Percentiles rank a stretch among this genome's conserved stretches.
phyloP scores from a whole-genome alignment of 1,284 basidiomycete genomes.

The Inonotus obliquus region DNA sequence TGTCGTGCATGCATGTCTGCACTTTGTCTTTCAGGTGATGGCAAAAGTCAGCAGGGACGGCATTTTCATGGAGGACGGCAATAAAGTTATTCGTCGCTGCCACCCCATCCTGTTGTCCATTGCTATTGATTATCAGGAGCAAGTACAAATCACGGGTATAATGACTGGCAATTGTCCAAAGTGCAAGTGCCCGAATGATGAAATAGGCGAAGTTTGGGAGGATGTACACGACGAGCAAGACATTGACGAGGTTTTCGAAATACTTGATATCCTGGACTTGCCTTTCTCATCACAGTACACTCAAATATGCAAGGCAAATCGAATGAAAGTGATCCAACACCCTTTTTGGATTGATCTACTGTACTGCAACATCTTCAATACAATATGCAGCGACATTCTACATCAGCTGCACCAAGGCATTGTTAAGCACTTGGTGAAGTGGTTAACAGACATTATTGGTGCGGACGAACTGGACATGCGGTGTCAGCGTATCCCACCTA shows the following conservation, averaged over 20 bases:
- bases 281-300: neutral
- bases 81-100: slow-evolving; percentile 18
- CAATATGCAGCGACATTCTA: slow-evolving; percentile 29
- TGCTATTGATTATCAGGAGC: slow-evolving; percentile 27
- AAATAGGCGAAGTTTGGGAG: neutral
- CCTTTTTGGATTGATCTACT: slow-evolving; percentile 24
- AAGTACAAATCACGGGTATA: slow-evolving; percentile 19
- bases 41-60: slow-evolving; percentile 19
- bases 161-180: slow-evolving; percentile 11
- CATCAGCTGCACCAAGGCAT: slow-evolving; percentile 32
- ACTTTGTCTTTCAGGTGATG: slow-evolving; percentile 19
- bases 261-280: neutral
- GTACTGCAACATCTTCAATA: slow-evolving; percentile 21
- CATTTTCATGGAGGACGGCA: slow-evolving; percentile 18
- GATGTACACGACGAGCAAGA: slow-evolving; percentile 6
- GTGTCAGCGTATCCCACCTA: slow-evolving; percentile 20
- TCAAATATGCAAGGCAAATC: neutral
- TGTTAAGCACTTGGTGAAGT: slow-evolving; percentile 26
- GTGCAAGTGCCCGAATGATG: slow-evolving; percentile 6
- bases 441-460: slow-evolving; percentile 22
- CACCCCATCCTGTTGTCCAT: slow-evolving; percentile 24
- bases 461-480: slow-evolving; percentile 24
- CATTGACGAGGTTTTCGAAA: neutral
- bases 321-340: neutral
- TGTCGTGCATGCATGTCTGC: slow-evolving; percentile 25